Evolutionary conservation across 768 basidiomycete genomes (phyloP).

Genomic region (Tylopilus balloui): DNA sequence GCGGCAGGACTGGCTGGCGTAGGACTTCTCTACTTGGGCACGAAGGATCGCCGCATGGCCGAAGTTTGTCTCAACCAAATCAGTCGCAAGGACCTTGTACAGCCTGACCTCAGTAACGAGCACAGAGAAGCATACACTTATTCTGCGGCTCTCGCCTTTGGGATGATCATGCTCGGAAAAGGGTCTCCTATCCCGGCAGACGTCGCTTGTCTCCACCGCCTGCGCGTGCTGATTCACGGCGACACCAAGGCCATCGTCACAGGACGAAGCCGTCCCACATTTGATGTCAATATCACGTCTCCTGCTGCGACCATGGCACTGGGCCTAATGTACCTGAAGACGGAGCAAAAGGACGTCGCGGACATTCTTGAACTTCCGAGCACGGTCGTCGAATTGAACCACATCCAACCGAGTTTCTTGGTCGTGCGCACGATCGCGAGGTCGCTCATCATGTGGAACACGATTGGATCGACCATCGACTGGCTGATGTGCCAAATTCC

Average conservation of each 20-base stretch:
- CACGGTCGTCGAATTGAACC: conserved; percentile 73
- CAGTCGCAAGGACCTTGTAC: conserved; percentile 68
- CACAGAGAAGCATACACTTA: conserved; percentile 91
- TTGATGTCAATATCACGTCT: conserved; percentile 88
- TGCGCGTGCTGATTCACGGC: conserved; percentile 76
- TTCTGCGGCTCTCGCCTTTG: conserved; percentile 84
- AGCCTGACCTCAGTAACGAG: conserved; percentile 81
- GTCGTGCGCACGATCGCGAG: conserved; percentile 75
- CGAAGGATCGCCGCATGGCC: conserved; percentile 84
- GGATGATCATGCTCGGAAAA: conserved; percentile 93
- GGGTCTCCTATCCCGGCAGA: conserved; percentile 80
- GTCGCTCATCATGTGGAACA: conserved; percentile 83
- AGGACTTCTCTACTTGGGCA: conserved; percentile 87
- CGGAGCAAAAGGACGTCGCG: conserved; percentile 79
- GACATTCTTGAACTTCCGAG: conserved; percentile 81
- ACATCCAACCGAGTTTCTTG: conserved; percentile 84
- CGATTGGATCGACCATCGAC: conserved; percentile 61
- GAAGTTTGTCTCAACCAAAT: conserved; percentile 88
- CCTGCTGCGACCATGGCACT: conserved; percentile 88
- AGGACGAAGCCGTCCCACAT: conserved; percentile 41
- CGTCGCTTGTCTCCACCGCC: conserved; percentile 55
- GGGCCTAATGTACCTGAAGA: conserved; percentile 89
- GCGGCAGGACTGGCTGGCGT: conserved; percentile 83
- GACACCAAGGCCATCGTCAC: conserved; percentile 44
- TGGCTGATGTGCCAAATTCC: conserved; percentile 79